These are phyloP conservation scores for Russula dissimulans DNA, from an alignment of 768 basidiomycete genomes.

Conservation along the genomic window DNA sequence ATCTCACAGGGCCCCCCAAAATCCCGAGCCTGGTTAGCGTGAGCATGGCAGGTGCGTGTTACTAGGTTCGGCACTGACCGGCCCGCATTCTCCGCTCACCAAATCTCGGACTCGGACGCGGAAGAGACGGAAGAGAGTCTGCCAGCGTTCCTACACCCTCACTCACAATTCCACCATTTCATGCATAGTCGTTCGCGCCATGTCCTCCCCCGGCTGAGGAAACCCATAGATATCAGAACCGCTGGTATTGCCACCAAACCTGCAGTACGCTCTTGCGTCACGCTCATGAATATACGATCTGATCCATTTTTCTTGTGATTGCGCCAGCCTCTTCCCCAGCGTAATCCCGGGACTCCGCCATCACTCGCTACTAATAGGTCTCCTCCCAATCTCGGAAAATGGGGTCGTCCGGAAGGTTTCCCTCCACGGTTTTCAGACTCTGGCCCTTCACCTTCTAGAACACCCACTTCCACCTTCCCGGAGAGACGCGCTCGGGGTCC, in stretches of 20 bases:
- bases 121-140: no score
- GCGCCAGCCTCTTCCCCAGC: conserved; percentile 4
- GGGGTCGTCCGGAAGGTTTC: conserved; percentile 7
- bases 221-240: neutral
- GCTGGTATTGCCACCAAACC: conserved; percentile 12
- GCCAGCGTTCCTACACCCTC: no score
- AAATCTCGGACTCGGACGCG: neutral
- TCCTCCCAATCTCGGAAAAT: conserved; percentile 11
- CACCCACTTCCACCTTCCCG: neutral
- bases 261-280: conserved; percentile 9
- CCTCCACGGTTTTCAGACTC: neutral
- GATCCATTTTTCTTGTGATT: neutral
- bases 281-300: neutral
- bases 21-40: neutral
- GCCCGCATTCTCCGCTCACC: neutral
- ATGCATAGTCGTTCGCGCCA: conserved; percentile 15
- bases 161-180: neutral
- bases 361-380: neutral
- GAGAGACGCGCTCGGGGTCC: neutral
- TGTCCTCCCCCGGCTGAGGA: conserved; percentile 2
- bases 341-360: neutral
- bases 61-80: neutral
- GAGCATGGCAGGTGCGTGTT: neutral
- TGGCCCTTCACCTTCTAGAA: neutral
- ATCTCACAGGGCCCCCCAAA: neutral